Base-by-base conservation (phyloP, 2,329 filamentous ascomycete species). In the Ophiostoma sp. region DNA sequence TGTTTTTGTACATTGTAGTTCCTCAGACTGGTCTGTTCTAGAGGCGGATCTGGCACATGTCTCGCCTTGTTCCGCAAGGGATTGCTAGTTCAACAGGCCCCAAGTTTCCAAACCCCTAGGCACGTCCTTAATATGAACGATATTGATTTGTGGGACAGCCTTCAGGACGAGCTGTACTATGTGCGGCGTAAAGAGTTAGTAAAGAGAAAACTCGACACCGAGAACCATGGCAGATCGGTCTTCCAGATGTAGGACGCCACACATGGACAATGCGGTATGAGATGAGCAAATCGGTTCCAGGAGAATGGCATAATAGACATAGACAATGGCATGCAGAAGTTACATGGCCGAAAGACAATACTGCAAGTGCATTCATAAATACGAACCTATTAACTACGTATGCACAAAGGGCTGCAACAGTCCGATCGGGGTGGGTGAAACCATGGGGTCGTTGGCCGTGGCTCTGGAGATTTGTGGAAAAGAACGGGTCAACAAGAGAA, bases 1-100 rank as follows among this genome's bases (percentile, higher is more conserved):
- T 41, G 15, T 41, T 41, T 41, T 41, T 13, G 39, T 41, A 41
- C 39, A 11, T 41, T 41, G 10, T 13, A 41, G 39, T 41, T 13
- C 39, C 39, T 11, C 39, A 15, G 1, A 39, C 36, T 44, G 3
- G 13, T 44, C 41, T 39, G 17, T 48, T 48, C 17, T 48, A 48
- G 7, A 48, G 44, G 44, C 17, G 1, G 44, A 57, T 57, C 52
- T 57, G 60, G 60, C 60, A 36, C 60, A 64, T 64, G 60, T 64
- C 60, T 64, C 60, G 60, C 60, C 60, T 64, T 17, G 60, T 36
- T 64, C 60, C 60, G 60, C 60, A 36, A 64, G 60, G 60, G 60
- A 64, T 35, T 33, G 60, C 60, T 64, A 64, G 60, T 64, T 11
- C 31, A 36, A 64, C 52, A 57, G 52, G 44, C 20, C 44, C 15